Conservation (phyloP, 2,329 filamentous ascomycete genomes). For the Chrysosporium keratinophilum region DNA sequence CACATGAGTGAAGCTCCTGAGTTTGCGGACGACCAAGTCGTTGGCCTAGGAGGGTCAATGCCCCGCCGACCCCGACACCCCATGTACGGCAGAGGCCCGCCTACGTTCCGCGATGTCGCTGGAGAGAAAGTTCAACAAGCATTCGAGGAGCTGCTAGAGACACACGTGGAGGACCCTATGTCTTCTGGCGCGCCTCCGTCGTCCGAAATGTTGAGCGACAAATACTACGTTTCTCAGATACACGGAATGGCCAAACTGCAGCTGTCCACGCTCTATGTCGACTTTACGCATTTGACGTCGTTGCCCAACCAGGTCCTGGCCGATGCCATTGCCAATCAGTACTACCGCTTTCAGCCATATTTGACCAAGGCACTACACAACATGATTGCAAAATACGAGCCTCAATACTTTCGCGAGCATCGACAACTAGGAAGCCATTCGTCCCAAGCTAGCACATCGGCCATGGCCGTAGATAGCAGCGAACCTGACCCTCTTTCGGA, state of each 20-base stretch:
- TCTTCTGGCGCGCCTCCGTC: conserved; percentile 45
- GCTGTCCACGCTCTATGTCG: conserved; percentile 56
- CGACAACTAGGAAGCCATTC: conserved; percentile 65
- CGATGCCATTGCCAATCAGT: conserved; percentile 75
- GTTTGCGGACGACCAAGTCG: conserved; percentile 53
- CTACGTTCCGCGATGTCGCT: conserved; percentile 49
- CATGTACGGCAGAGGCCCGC: conserved; percentile 42
- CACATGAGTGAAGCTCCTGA: conserved; percentile 48
- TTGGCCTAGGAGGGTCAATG: conserved; percentile 44
- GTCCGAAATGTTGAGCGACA: conserved; percentile 48
- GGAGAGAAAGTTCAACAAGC: conserved; percentile 53
- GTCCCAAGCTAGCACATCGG: conserved; percentile 56
- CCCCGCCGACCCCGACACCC: conserved; percentile 41
- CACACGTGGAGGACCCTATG: conserved; percentile 47
- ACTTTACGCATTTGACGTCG: conserved; percentile 65
- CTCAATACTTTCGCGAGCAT: conserved; percentile 86
- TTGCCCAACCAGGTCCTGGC: conserved; percentile 72
- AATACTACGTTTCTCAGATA: conserved; percentile 58
- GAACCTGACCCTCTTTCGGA: conserved; percentile 47
- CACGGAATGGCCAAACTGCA: conserved; percentile 51
- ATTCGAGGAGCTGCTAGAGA: conserved; percentile 55
- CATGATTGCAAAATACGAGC: conserved; percentile 87
- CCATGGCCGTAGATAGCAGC: conserved; percentile 49
- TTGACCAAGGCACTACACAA: conserved; percentile 81
- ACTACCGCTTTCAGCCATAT: conserved; percentile 91